Percentiles rank a stretch among this genome's conserved stretches.
phyloP scores from a whole-genome alignment of 2,329 filamentous ascomycete species.

The Cladosporium sp. region DNA sequence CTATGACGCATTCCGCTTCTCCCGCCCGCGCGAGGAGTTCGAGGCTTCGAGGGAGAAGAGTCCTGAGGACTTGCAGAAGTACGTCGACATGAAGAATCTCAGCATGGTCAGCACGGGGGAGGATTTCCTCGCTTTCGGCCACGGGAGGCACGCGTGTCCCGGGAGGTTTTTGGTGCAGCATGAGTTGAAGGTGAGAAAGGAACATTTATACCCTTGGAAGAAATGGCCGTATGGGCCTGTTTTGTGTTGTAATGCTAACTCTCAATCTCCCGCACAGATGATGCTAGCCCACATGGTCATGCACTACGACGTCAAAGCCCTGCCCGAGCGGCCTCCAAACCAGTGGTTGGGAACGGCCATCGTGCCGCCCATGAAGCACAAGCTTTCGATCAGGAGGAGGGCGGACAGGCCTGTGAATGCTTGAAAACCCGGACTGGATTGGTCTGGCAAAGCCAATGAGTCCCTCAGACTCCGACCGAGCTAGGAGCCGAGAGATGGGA shows the following conservation, averaged over 20 bases:
- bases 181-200: slow-evolving; percentile 23
- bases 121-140: slow-evolving; percentile 28
- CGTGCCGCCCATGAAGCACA: slow-evolving; percentile 20
- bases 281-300: slow-evolving; percentile 33
- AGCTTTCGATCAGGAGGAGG: slow-evolving; percentile 5
- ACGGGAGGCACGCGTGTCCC: slow-evolving; percentile 32
- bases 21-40: slow-evolving; percentile 19
- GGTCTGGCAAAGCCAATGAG: too few species aligned
- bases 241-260: not conserved
- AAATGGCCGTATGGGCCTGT: too few species aligned
- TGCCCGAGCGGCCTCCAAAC: slow-evolving; percentile 25
- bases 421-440: too few species aligned
- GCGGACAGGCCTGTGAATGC: not conserved
- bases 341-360: slow-evolving; percentile 18
- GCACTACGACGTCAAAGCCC: slow-evolving; percentile 34
- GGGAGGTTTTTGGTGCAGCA: slow-evolving; percentile 36
- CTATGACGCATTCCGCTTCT: slow-evolving; percentile 32
- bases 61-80: slow-evolving; percentile 14
- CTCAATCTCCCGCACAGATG: slow-evolving; percentile 26
- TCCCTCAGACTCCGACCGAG: too few species aligned
- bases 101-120: slow-evolving; percentile 26
- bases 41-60: slow-evolving; percentile 15
- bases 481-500: too few species aligned
- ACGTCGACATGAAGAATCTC: slow-evolving; percentile 21
- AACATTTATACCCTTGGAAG: too few species aligned